These are phyloP conservation scores for Termitomyces eurrhizus DNA, from an alignment of 768 basidiomycete species.

Conservation along the genomic window DNA sequence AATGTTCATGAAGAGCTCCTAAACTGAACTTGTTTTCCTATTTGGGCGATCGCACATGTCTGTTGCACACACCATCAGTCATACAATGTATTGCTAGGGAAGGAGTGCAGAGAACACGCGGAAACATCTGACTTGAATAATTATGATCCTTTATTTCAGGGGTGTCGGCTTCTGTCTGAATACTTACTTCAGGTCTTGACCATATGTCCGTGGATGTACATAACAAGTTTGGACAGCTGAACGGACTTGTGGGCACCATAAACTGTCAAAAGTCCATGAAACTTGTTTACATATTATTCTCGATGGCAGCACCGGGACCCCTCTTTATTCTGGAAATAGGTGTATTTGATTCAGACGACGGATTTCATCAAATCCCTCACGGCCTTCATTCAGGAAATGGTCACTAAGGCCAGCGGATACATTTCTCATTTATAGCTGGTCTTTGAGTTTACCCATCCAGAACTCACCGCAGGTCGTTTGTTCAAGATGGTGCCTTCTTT, in stretches of 20 bases:
- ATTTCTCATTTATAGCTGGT: slow-evolving; percentile 11
- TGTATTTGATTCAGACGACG: not conserved
- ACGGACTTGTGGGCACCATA: not conserved
- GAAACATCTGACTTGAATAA: not conserved
- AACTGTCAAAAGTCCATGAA: not conserved
- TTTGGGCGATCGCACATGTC: not conserved
- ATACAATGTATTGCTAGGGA: not conserved
- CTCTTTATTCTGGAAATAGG: not conserved
- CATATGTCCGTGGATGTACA: not conserved
- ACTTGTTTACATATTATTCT: not conserved
- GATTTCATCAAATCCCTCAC: not conserved
- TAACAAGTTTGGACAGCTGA: not conserved
- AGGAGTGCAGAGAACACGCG: not conserved
- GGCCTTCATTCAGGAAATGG: not conserved
- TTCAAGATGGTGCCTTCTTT: slow-evolving; percentile 9
- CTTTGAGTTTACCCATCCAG: slow-evolving; percentile 5
- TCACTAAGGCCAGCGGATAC: not conserved
- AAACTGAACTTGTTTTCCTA: not conserved
- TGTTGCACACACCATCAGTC: not conserved
- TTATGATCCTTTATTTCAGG: not conserved
- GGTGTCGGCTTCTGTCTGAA: too few relatives aligned
- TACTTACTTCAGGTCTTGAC: not conserved
- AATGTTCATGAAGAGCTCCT: slow-evolving; percentile 48
- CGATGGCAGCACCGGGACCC: not conserved
- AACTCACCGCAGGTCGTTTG: slow-evolving; percentile 12